phyloP scores from a whole-genome alignment of 345 rosid species.

The Arabis hirsuta region DNA sequence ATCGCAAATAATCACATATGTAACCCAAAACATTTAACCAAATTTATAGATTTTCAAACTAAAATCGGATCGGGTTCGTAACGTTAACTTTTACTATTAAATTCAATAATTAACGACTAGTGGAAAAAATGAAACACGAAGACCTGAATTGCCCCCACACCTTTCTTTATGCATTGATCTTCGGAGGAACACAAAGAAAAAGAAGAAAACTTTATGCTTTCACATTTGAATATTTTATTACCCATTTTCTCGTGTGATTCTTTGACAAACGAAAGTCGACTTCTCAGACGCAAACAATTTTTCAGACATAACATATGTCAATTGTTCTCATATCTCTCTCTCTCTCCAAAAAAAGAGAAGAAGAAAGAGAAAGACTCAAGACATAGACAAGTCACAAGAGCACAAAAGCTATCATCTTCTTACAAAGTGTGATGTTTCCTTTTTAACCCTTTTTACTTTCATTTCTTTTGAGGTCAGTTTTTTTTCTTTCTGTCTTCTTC shows the following conservation, averaged over 20 bases:
- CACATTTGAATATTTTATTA: constrained; percentile 3
- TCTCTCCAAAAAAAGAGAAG: background rate
- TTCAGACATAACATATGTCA: constrained; percentile 33
- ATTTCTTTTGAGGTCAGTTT: constrained; percentile 63
- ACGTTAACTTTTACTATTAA: background rate
- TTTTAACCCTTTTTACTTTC: constrained; percentile 46
- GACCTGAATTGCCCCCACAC: constrained; percentile 28
- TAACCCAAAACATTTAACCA: background rate
- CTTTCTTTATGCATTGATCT: constrained; percentile 30
- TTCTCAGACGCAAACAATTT: constrained; percentile 38
- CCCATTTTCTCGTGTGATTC: constrained; percentile 34
- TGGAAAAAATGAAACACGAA: background rate
- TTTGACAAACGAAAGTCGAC: constrained; percentile 39
- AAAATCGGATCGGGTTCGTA: constrained; percentile 3
- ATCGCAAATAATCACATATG: constrained; percentile 6
- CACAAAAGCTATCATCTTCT: constrained; percentile 51
- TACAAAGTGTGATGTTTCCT: constrained; percentile 54
- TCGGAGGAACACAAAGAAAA: constrained; percentile 5
- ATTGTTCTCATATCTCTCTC: constrained; percentile 8
- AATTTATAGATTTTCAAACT: background rate
- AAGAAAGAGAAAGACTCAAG: constrained; percentile 11
- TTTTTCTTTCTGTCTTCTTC: constrained; percentile 33
- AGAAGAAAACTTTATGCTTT: constrained; percentile 12
- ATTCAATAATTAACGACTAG: constrained; percentile 12
- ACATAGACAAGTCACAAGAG: constrained; percentile 53